Base-by-base conservation (phyloP, 805 yeast species). In the Nakazawaea ambrosiae region DNA sequence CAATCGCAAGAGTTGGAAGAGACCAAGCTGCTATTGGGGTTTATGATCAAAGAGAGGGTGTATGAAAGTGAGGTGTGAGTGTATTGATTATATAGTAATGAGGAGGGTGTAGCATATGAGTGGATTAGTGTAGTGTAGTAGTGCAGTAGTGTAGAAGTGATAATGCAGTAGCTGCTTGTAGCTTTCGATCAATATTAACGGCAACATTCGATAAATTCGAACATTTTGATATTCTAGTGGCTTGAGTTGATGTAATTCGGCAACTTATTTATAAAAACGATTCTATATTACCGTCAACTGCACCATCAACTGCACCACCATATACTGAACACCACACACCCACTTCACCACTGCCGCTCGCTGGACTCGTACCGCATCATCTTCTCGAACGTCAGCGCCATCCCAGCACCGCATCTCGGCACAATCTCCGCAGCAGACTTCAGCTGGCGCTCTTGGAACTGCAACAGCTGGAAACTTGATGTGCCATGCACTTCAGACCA, bases 401-500 rank as follows among this genome's bases (percentile, higher is more conserved):
- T 27, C 16, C 12, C 39, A 5, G 41, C 41, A 17, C 46, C 43
- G 8, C 55, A 59, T 24, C 60, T 50, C 2, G 73, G 75, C 12
- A 72, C 38, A 4, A 70, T 39, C 1, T 44, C 40, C 4, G 46
- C 29, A 0, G 58, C 48, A 22, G 41, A 39, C 1, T 56, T 52
- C 1, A 43, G 36, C 22, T 50, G 18, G 18, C 8, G 49, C 9
- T 40, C 38, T 14, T 45, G 42, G 34, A 62, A 58, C 5, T 50
- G 45, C 48, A 65, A 47, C 4, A 56, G 54, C 2, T 48, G 41
- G 44, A 65, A 69, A 0, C 66, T 55, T 2, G 49, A 36, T 3
- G 66, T 58, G n/a, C 49, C 51, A 42, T 52, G 45, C 48, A 70
- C 61, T 34, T 68, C 70, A 0, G 70, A 63, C 73, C 75, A 67